phyloP scores from a whole-genome alignment of 2,329 filamentous ascomycete genomes.

The Gremmenia infestans region DNA sequence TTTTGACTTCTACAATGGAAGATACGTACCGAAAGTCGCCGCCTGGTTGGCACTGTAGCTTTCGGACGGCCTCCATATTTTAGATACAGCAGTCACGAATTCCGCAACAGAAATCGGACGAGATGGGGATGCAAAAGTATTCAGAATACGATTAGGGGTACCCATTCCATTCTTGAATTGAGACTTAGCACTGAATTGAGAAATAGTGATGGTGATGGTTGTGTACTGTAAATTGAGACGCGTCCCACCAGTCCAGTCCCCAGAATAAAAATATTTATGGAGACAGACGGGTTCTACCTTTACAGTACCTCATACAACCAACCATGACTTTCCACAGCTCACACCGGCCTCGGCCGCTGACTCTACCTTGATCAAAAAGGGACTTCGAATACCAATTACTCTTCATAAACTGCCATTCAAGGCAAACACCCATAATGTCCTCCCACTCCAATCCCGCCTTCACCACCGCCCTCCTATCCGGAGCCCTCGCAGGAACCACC shows the following conservation, averaged over 20 bases:
- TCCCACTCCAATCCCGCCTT: slow-evolving; percentile 40
- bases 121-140: neutral
- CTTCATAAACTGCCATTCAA: neutral
- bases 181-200: neutral
- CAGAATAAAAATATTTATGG: slow-evolving; percentile 6
- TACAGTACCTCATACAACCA: neutral
- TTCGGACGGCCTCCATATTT: slow-evolving; percentile 1
- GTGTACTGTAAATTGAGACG: neutral
- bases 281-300: slow-evolving; percentile 8
- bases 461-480: slow-evolving; percentile 65
- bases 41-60: neutral
- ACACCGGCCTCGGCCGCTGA: slow-evolving; percentile 22
- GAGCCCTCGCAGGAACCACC: slow-evolving; percentile 87
- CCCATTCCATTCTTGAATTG: slow-evolving; percentile 35
- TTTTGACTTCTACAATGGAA: neutral
- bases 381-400: neutral
- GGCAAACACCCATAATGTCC: slow-evolving; percentile 6
- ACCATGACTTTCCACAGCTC: slow-evolving; percentile 14
- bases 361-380: slow-evolving; percentile 3
- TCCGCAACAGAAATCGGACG: neutral
- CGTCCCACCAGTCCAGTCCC: neutral
- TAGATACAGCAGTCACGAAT: neutral
- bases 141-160: slow-evolving; percentile 12
- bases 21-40: slow-evolving; percentile 10
- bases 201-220: neutral